Evolutionary conservation across 352 stramenopile genomes (phyloP).

Genomic region (Pythium coloratum): DNA sequence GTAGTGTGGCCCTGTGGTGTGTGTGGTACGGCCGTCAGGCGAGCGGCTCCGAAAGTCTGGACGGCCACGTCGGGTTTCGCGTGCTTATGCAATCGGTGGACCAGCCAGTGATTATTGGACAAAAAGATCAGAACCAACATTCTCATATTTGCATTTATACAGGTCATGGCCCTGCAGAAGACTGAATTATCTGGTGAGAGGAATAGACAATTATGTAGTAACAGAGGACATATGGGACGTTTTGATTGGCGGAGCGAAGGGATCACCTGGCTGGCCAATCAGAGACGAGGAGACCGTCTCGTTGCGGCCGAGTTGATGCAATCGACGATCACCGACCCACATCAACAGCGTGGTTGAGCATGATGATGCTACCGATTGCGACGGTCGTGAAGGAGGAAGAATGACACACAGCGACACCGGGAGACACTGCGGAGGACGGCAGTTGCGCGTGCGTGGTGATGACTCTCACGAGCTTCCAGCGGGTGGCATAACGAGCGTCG

Average conservation of each 20-base stretch:
- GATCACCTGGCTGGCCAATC: background rate
- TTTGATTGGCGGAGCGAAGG: background rate
- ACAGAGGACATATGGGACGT: background rate
- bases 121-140: background rate
- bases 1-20: no score
- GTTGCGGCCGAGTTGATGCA: background rate
- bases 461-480: no score
- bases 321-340: no score
- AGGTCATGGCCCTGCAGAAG: background rate
- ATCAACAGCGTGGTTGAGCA: background rate
- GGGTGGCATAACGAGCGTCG: no score
- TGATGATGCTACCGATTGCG: background rate
- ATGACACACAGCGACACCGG: no score
- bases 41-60: no score
- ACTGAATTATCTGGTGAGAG: background rate
- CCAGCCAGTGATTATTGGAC: background rate
- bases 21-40: background rate
- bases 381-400: no score
- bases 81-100: background rate
- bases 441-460: no score
- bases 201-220: background rate
- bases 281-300: background rate
- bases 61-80: background rate
- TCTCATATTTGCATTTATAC: background rate
- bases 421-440: no score